Evolutionary conservation across 441 rosid species (phyloP).

Genomic region (Arabidopsis hybrid): DNA sequence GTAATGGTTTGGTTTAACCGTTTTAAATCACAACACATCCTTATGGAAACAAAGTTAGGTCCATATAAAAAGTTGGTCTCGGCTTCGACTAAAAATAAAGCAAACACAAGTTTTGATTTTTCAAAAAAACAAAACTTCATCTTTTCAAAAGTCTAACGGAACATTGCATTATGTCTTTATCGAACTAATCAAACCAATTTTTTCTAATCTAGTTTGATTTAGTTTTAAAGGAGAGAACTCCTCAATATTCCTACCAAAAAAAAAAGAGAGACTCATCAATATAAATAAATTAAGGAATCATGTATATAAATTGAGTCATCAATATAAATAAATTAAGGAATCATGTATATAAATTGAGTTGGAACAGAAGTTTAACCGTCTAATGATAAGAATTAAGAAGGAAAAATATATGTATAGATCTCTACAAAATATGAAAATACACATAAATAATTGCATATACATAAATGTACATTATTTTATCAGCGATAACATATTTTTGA

Average conservation of each 20-base stretch:
- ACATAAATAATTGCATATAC: too few species aligned
- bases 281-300: too few species aligned
- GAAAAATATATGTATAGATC: too few species aligned
- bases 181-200: neutral
- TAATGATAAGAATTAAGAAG: too few species aligned
- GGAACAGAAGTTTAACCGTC: too few species aligned
- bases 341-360: too few species aligned
- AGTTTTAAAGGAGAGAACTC: neutral
- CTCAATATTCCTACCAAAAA: neutral
- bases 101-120: neutral
- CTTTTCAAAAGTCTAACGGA: conserved; percentile 1
- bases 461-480: too few species aligned
- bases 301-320: too few species aligned
- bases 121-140: neutral
- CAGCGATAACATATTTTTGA: too few species aligned
- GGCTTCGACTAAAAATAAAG: conserved; percentile 3
- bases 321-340: too few species aligned
- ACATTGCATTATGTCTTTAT: conserved; percentile 1
- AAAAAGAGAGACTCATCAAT: too few species aligned
- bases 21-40: conserved; percentile 14
- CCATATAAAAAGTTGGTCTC: conserved; percentile 36
- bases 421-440: too few species aligned
- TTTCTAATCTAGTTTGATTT: conserved; percentile 1
- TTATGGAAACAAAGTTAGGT: conserved; percentile 39
- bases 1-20: conserved; percentile 20